These are phyloP conservation scores for Chionographis japonica DNA, from an alignment of 106 monocot genomes.

Conservation along the genomic window DNA sequence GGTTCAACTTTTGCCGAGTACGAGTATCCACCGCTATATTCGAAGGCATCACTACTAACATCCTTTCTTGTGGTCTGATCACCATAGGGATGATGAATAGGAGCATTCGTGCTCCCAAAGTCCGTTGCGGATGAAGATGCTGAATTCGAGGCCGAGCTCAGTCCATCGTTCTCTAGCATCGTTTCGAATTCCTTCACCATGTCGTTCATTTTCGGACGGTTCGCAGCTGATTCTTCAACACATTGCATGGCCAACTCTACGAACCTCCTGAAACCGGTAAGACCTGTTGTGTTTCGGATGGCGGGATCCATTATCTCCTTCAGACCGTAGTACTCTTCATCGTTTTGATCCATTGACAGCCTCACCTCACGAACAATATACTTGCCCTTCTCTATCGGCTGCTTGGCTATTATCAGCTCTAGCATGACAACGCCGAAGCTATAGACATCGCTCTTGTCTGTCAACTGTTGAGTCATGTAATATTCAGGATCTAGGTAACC, in stretches of 20 bases:
- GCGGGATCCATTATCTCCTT: slow-evolving; percentile 37
- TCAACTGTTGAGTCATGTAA: slow-evolving; percentile 71
- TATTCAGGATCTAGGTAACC: slow-evolving; percentile 75
- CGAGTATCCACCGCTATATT: slow-evolving; percentile 24
- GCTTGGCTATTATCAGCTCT: slow-evolving; percentile 50
- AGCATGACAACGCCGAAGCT: slow-evolving; percentile 73
- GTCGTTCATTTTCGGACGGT: slow-evolving; percentile 62
- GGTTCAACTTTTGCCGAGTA: slow-evolving; percentile 21
- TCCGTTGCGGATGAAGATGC: slow-evolving; percentile 40
- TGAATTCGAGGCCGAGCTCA: slow-evolving; percentile 24
- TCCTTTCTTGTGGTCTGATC: slow-evolving; percentile 18
- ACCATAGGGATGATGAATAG: slow-evolving; percentile 25
- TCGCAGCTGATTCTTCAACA: slow-evolving; percentile 42
- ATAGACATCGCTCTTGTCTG: slow-evolving; percentile 74
- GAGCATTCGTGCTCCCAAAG: slow-evolving; percentile 14
- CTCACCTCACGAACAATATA: slow-evolving; percentile 67
- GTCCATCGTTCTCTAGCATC: slow-evolving; percentile 40
- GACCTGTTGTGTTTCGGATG: slow-evolving; percentile 20
- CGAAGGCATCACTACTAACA: slow-evolving; percentile 23
- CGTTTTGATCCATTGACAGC: slow-evolving; percentile 28
- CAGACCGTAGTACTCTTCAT: slow-evolving; percentile 44
- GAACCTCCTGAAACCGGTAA: slow-evolving; percentile 41
- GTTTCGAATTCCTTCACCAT: slow-evolving; percentile 55
- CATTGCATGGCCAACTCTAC: slow-evolving; percentile 61
- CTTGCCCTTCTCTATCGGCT: slow-evolving; percentile 58